A percentile compares a stretch with the other conserved stretches of the same genome.
phyloP scores from a whole-genome alignment of 2,329 filamentous ascomycete species.

The Ophiosphaerella herpotricha region DNA sequence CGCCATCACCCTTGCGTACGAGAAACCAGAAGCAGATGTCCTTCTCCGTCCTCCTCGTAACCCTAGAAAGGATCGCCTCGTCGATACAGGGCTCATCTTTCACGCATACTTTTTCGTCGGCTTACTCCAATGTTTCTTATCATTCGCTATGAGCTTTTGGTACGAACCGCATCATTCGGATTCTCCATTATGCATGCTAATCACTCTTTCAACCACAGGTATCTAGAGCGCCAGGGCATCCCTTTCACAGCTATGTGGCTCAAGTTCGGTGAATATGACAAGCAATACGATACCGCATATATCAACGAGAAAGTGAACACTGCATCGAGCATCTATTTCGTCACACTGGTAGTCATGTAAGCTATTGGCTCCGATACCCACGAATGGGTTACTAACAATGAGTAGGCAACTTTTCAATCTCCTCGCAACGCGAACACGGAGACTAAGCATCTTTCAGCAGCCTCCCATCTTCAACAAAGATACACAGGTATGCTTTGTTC shows the following conservation, averaged over 20 bases:
- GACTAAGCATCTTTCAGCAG: constrained; percentile 71
- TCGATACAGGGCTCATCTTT: constrained; percentile 72
- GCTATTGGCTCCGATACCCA: constrained; percentile 16
- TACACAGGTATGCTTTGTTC: constrained; percentile 48
- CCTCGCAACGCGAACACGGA: constrained; percentile 66
- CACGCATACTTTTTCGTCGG: constrained; percentile 76
- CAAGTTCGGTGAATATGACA: constrained; percentile 37
- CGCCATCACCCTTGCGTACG: constrained; percentile 73
- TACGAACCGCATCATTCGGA: constrained; percentile 32
- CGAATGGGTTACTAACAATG: constrained; percentile 8
- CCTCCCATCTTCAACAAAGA: constrained; percentile 66
- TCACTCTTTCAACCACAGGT: too few species aligned
- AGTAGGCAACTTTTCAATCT: constrained; percentile 75
- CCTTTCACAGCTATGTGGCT: constrained; percentile 72
- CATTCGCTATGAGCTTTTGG: constrained; percentile 55
- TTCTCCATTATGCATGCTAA: background rate
- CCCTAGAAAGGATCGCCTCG: constrained; percentile 70
- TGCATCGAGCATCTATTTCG: constrained; percentile 76
- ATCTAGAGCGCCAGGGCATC: constrained; percentile 55
- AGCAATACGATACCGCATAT: constrained; percentile 28
- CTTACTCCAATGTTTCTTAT: constrained; percentile 51
- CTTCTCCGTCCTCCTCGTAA: constrained; percentile 70
- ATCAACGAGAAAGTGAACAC: constrained; percentile 60
- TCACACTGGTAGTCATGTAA: constrained; percentile 78
- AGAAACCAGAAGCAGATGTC: constrained; percentile 76